Evolutionary conservation across 352 stramenopile species (phyloP).

Genomic region (Phytophthora chlamydospora): DNA sequence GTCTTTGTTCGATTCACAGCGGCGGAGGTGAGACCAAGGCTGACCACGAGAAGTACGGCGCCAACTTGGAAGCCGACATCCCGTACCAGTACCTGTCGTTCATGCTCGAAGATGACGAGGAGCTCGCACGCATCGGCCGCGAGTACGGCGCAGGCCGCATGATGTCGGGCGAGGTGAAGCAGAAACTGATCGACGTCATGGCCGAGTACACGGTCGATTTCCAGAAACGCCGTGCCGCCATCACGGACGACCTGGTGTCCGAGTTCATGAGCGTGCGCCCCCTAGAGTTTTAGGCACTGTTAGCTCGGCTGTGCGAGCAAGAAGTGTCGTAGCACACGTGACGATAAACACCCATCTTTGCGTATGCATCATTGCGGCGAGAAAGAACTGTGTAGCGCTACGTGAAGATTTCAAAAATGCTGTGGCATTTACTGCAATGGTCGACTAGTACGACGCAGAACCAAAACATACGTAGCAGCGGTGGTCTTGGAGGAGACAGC

Average conservation of each 20-base stretch:
- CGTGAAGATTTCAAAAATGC: no score
- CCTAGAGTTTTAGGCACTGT: constrained; percentile 87
- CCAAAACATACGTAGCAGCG: constrained; percentile 17
- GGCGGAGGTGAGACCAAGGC: constrained; percentile 98
- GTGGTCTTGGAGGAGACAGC: constrained; percentile 24
- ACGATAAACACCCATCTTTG: no score
- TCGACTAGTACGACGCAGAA: background rate
- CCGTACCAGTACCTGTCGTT: constrained; percentile 99
- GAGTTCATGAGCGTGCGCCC: constrained; percentile 97
- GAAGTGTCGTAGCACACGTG: no score
- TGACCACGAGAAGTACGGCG: constrained; percentile 97
- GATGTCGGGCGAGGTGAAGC: constrained; percentile 99
- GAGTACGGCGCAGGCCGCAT: constrained; percentile 97
- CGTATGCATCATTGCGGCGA: no score
- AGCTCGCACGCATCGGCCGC: constrained; percentile 93
- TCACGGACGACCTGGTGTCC: constrained; percentile 96
- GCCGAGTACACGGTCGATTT: constrained; percentile 93
- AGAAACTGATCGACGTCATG: constrained; percentile 95
- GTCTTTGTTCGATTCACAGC: constrained; percentile 72
- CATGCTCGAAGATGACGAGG: constrained; percentile 99
- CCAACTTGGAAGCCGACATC: constrained; percentile 99
- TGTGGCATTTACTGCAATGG: no score
- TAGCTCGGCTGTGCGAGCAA: constrained; percentile 7
- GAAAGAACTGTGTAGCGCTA: no score
- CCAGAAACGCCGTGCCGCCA: constrained; percentile 91